These are phyloP conservation scores for Larix kaempferi DNA, from an alignment of 75 land plant species.

Conservation along the genomic window DNA sequence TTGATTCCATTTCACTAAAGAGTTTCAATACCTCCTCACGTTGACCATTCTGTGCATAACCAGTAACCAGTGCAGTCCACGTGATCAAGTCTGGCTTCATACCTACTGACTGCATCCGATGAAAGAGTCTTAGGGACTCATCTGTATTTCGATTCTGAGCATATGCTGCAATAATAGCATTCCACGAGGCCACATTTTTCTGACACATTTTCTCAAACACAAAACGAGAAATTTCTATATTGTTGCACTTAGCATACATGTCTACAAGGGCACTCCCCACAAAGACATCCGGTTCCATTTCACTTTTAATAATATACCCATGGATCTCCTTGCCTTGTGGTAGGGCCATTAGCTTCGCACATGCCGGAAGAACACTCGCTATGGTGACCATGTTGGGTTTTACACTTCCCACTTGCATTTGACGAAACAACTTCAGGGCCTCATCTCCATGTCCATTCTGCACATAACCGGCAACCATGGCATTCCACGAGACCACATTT, in stretches of 20 bases:
- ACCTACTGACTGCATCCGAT: conserved; percentile 23
- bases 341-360: conserved; percentile 31
- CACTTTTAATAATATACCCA: conserved; percentile 22
- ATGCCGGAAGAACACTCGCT: conserved; percentile 49
- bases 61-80: neutral
- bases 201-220: conserved; percentile 40
- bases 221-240: conserved; percentile 26
- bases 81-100: neutral
- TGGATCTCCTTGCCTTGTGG: conserved; percentile 46
- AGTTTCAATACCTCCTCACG: neutral
- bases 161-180: conserved; percentile 53
- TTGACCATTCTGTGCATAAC: conserved; percentile 22
- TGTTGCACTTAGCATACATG: conserved; percentile 57
- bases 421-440: conserved; percentile 38
- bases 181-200: conserved; percentile 61
- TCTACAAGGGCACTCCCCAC: conserved; percentile 56
- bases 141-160: neutral
- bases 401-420: conserved; percentile 39
- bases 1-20: conserved; percentile 16
- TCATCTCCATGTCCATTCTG: conserved; percentile 32
- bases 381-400: conserved; percentile 27
- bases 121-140: conserved; percentile 29
- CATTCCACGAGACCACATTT: conserved; percentile 49
- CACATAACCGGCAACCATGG: conserved; percentile 50
- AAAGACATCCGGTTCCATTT: conserved; percentile 26